Conservation (phyloP, 192 early-diverging fungal species). For the Rhizophagus sp. region DNA sequence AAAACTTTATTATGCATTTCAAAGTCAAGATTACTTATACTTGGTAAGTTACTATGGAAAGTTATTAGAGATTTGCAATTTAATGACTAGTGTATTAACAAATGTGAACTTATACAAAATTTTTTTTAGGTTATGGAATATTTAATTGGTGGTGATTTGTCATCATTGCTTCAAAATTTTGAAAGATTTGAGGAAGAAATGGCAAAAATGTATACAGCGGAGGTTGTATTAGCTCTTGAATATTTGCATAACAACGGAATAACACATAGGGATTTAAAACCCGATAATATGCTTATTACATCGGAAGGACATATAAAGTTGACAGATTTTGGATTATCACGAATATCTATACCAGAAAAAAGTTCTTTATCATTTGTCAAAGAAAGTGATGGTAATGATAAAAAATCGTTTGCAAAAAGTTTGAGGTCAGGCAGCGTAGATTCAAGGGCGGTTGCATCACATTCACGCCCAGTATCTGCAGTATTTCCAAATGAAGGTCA, state of each 20-base stretch:
- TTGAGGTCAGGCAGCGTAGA: slow-evolving; percentile 1
- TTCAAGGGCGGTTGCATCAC: neutral
- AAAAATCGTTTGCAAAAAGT: slow-evolving; percentile 22
- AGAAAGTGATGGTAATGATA: slow-evolving; percentile 34
- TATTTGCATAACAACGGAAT: slow-evolving; percentile 92
- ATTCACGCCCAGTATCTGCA: slow-evolving; percentile 24
- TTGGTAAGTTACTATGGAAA: slow-evolving; percentile 51
- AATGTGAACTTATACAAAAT: neutral
- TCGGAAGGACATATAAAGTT: slow-evolving; percentile 90
- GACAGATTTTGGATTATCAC: slow-evolving; percentile 94
- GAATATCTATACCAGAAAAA: slow-evolving; percentile 67
- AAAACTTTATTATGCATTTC: slow-evolving; percentile 91
- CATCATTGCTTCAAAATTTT: slow-evolving; percentile 70
- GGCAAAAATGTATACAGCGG: slow-evolving; percentile 88
- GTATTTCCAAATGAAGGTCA: slow-evolving; percentile 27
- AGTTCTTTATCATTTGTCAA: slow-evolving; percentile 36
- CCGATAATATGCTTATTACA: slow-evolving; percentile 84
- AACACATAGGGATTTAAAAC: slow-evolving; percentile 82
- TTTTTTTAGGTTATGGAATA: slow-evolving; percentile 75
- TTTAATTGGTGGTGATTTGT: slow-evolving; percentile 85
- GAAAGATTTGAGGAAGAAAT: slow-evolving; percentile 79
- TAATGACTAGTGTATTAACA: neutral
- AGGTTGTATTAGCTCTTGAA: slow-evolving; percentile 86
- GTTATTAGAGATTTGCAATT: neutral
- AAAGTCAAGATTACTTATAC: slow-evolving; percentile 84